phyloP scores from a whole-genome alignment of 83 land plant genomes.

The Larix sibirica region DNA sequence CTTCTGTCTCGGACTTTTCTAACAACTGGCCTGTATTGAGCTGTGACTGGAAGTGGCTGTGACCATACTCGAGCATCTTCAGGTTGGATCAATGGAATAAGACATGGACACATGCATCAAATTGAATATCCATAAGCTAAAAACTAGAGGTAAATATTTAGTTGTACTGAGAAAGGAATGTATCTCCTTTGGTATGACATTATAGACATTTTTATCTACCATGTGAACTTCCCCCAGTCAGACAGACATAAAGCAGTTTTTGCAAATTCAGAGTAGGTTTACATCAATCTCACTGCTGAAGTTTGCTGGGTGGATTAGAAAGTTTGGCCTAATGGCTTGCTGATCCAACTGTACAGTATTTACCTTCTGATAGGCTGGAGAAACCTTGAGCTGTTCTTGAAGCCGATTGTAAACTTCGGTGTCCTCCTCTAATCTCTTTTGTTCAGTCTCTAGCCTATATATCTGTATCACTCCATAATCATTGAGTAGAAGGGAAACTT shows the following conservation, averaged over 20 bases:
- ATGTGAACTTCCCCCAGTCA: not conserved
- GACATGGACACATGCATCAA: not conserved
- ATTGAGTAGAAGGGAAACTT: not conserved
- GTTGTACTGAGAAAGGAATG: not conserved
- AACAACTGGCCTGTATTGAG: conserved; percentile 44
- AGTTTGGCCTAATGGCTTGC: not conserved
- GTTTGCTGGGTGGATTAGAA: not conserved
- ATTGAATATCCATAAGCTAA: not conserved
- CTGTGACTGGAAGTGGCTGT: conserved; percentile 58
- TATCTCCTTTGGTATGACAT: not conserved
- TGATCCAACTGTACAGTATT: not conserved
- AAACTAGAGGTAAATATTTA: not conserved
- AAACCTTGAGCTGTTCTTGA: conserved; percentile 80
- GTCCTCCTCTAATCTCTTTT: conserved; percentile 83
- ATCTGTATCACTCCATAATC: conserved; percentile 34
- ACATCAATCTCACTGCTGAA: not conserved
- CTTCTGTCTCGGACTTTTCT: conserved; percentile 51
- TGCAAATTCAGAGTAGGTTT: not conserved
- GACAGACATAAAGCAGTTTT: not conserved
- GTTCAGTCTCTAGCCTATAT: conserved; percentile 74
- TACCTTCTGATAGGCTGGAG: conserved; percentile 84
- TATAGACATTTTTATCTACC: not conserved
- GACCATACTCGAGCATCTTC: conserved; percentile 78
- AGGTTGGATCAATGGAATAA: not conserved
- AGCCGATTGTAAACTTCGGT: conserved; percentile 78